phyloP scores from a whole-genome alignment of 1,139 yeast genomes.

The Suhomyces yuchorum region DNA sequence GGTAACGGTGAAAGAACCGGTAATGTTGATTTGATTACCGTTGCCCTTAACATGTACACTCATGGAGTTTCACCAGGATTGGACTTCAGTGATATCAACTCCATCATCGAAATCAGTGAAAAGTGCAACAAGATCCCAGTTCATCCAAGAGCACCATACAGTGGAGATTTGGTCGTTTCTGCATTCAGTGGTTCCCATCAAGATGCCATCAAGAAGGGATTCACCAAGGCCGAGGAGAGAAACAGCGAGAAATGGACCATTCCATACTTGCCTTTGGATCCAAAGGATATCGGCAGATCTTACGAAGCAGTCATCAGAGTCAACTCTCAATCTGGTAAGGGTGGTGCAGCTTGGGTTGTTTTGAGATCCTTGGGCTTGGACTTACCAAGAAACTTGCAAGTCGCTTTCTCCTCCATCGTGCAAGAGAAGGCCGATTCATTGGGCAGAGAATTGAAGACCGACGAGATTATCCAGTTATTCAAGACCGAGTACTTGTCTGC shows the following conservation, averaged over 20 bases:
- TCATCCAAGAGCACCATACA: constrained; percentile 52
- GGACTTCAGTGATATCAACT: constrained; percentile 46
- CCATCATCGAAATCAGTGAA: constrained; percentile 46
- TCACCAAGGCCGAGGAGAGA: constrained; percentile 32
- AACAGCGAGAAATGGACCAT: constrained; percentile 38
- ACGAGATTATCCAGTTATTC: constrained; percentile 44
- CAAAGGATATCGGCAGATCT: constrained; percentile 51
- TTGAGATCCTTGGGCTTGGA: constrained; percentile 50
- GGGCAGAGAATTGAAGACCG: constrained; percentile 49
- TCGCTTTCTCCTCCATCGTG: constrained; percentile 43
- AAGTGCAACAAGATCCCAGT: constrained; percentile 51
- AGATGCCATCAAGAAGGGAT: constrained; percentile 54
- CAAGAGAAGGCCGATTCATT: constrained; percentile 43
- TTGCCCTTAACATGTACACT: constrained; percentile 51
- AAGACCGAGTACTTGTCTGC: constrained; percentile 34
- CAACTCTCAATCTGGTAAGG: constrained; percentile 54
- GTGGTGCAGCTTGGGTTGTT: constrained; percentile 55
- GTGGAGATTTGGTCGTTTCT: constrained; percentile 51
- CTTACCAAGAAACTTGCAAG: constrained; percentile 50
- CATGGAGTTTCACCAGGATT: constrained; percentile 48
- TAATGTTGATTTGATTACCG: constrained; percentile 50
- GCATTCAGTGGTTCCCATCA: constrained; percentile 55
- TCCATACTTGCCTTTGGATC: constrained; percentile 54
- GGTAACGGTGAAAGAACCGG: constrained; percentile 57
- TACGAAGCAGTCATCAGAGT: constrained; percentile 56